Evolutionary conservation across 371 early-diverging fungal species (phyloP).

Genomic region (Mucor piriformis): DNA sequence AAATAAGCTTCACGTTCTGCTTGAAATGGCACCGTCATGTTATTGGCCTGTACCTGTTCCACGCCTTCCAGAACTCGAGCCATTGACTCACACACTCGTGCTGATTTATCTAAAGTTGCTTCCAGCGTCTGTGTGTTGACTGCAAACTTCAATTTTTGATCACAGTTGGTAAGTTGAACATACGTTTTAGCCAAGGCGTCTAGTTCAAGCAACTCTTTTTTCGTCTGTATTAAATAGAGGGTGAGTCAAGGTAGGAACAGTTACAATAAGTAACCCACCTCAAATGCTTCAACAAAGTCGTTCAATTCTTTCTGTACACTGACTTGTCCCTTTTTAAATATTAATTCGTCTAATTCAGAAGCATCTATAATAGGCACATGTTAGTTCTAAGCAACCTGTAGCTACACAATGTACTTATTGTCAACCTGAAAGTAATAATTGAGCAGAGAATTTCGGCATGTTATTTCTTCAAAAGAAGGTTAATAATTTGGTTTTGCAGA

Average conservation of each 20-base stretch:
- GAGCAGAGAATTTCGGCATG: background rate
- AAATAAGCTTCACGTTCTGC: conserved; percentile 12
- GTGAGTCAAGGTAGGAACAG: too few species aligned
- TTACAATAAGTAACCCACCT: too few species aligned
- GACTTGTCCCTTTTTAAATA: conserved; percentile 22
- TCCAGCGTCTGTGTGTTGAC: background rate
- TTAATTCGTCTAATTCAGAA: conserved; percentile 14
- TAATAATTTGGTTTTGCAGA: too few species aligned
- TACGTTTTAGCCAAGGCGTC: conserved; percentile 18
- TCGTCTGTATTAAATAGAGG: conserved; percentile 1
- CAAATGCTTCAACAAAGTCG: conserved; percentile 21
- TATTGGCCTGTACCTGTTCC: background rate
- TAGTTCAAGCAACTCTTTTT: background rate
- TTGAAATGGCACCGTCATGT: conserved; percentile 2
- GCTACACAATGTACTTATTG: background rate
- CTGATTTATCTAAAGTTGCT: background rate
- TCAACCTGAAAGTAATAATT: background rate
- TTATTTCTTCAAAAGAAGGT: background rate
- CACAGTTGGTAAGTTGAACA: conserved; percentile 20
- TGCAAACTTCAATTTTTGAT: background rate
- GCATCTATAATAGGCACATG: conserved; percentile 8
- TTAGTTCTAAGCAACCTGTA: background rate
- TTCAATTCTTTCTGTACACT: conserved; percentile 4
- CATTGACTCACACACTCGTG: background rate
- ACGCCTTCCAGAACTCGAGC: background rate